A percentile compares a stretch with the other conserved stretches of the same genome.
Conservation (phyloP, 352 stramenopile species). For the Stramenopiles sp. region DNA sequence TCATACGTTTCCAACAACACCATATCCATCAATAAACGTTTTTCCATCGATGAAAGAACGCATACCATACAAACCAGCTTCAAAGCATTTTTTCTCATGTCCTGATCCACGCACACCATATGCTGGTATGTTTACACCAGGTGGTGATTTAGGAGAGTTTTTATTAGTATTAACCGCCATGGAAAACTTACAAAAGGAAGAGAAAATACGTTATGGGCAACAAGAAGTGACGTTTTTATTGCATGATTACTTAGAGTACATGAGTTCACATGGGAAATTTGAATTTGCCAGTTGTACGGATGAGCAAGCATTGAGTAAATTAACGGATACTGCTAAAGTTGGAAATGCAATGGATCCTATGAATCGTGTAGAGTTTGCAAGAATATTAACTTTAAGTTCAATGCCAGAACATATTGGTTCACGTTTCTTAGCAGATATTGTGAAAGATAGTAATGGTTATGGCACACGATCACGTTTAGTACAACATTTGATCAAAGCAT, state of each 20-base stretch:
- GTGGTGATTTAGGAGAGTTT: conserved; percentile 1
- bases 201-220: neutral
- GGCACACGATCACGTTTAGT: neutral
- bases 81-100: neutral
- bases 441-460: neutral
- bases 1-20: too few relatives aligned
- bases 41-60: too few relatives aligned
- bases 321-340: neutral
- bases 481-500: neutral
- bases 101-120: neutral
- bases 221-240: neutral
- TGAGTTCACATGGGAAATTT: neutral
- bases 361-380: neutral
- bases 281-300: neutral
- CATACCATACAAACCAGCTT: too few relatives aligned
- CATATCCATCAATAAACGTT: too few relatives aligned
- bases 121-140: neutral
- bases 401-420: neutral
- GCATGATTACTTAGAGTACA: neutral
- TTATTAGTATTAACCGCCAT: neutral
- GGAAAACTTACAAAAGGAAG: neutral
- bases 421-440: neutral
- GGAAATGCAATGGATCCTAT: neutral
- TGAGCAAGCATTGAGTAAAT: neutral
- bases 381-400: neutral